phyloP scores from a whole-genome alignment of 2,329 filamentous ascomycete genomes.

The Fusarium pseudonygamai region DNA sequence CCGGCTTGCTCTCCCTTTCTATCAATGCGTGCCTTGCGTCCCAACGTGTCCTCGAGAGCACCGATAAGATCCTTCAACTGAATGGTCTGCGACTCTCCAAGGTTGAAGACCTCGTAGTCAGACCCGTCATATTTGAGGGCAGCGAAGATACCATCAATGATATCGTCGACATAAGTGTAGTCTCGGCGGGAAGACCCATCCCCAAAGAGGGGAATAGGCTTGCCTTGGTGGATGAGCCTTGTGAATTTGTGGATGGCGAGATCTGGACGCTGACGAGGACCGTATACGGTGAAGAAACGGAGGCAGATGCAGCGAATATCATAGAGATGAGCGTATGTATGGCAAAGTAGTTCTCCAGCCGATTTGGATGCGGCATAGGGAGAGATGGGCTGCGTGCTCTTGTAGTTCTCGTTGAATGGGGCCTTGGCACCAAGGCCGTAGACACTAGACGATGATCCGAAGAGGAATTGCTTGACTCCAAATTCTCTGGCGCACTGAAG shows the following conservation, averaged over 20 bases:
- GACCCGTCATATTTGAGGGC: neutral
- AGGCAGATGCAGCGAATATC: conserved; percentile 14
- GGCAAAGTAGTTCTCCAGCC: neutral
- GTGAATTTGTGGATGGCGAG: conserved; percentile 19
- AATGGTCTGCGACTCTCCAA: conserved; percentile 14
- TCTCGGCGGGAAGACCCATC: neutral
- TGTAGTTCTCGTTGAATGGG: conserved; percentile 6
- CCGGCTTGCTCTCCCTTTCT: conserved; percentile 1
- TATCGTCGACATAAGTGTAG: conserved; percentile 12
- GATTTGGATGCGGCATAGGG: conserved; percentile 11
- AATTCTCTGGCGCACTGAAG: conserved; percentile 7
- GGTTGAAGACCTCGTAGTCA: conserved; percentile 2
- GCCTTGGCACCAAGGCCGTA: conserved; percentile 5
- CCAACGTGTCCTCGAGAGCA: neutral
- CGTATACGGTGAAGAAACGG: conserved; percentile 15
- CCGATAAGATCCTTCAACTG: neutral
- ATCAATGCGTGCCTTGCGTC: neutral
- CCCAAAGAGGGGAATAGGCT: conserved; percentile 4
- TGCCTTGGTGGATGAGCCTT: conserved; percentile 8
- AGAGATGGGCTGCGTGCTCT: neutral
- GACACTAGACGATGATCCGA: conserved; percentile 12
- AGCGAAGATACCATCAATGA: neutral
- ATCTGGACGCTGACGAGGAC: conserved; percentile 5
- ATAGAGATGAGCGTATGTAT: conserved; percentile 9
- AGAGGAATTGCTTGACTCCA: conserved; percentile 4